Percentiles rank a stretch among this genome's conserved stretches.
Conservation (phyloP, 108 stramenopile genomes). For the Licmophora abbreviata region DNA sequence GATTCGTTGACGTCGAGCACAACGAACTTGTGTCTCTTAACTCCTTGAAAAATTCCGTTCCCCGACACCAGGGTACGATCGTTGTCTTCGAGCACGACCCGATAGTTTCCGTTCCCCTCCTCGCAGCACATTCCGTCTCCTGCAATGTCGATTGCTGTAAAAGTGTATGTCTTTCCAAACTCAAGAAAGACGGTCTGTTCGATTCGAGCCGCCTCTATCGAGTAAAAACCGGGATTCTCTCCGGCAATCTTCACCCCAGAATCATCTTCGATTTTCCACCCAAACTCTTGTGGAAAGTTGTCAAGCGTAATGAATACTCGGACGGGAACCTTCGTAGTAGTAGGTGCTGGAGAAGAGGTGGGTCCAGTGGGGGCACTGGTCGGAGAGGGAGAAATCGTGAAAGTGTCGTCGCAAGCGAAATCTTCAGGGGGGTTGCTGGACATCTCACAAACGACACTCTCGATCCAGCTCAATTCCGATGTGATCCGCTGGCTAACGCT, state of each 20-base stretch:
- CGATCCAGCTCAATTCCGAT: not conserved
- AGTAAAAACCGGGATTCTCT: not conserved
- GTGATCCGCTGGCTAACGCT: not conserved
- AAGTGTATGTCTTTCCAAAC: not conserved
- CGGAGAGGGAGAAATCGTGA: not conserved
- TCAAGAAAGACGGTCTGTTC: not conserved
- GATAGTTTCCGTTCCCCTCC: not conserved
- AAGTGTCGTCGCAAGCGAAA: not conserved
- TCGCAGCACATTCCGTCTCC: constrained; percentile 32
- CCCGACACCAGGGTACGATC: too few relatives aligned
- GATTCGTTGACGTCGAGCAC: too few relatives aligned
- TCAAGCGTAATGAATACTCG: not conserved
- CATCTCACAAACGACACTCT: not conserved
- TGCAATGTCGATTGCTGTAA: constrained; percentile 16
- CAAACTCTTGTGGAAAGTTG: not conserved
- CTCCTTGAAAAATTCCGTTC: too few relatives aligned
- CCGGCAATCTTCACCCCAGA: not conserved
- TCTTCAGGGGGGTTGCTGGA: not conserved
- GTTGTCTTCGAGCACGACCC: too few relatives aligned
- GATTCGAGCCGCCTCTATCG: not conserved
- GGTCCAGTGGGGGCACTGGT: not conserved
- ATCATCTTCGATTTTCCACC: not conserved
- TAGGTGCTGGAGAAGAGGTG: not conserved
- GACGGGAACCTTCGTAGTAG: not conserved
- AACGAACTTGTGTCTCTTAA: too few relatives aligned